Percentiles rank a stretch among this genome's conserved stretches.
Conservation (phyloP, 108 stramenopile species). For the Parmales sp. region DNA sequence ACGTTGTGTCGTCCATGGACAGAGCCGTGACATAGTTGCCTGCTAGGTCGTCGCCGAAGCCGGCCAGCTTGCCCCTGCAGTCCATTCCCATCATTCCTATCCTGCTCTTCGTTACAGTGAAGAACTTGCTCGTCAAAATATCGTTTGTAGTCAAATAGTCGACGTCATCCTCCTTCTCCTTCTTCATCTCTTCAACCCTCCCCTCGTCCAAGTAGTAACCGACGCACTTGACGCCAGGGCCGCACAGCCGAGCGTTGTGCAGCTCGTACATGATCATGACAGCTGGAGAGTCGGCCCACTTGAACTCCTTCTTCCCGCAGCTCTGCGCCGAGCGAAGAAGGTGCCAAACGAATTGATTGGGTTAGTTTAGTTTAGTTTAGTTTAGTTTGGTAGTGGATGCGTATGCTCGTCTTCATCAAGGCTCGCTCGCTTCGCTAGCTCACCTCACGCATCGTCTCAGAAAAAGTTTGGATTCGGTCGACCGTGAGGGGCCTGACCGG, state of each 20-base stretch:
- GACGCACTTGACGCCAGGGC: not conserved
- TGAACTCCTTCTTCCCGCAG: constrained; percentile 1
- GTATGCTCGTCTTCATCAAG: no score
- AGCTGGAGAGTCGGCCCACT: not conserved
- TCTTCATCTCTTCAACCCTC: not conserved
- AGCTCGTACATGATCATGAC: not conserved
- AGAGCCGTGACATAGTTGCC: constrained; percentile 15
- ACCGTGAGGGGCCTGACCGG: no score
- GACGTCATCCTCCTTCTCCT: not conserved
- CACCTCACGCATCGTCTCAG: constrained; percentile 3
- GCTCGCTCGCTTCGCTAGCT: no score
- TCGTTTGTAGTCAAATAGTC: constrained; percentile 15
- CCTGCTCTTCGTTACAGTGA: not conserved
- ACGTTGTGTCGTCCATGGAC: not conserved
- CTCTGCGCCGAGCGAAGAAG: no score
- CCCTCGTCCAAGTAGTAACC: not conserved
- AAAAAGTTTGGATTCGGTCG: not conserved
- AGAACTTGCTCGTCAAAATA: constrained; percentile 3
- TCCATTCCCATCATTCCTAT: constrained; percentile 15
- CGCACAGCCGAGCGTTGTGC: not conserved
- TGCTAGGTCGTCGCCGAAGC: constrained; percentile 8
- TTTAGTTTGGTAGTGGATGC: no score
- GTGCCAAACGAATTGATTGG: no score
- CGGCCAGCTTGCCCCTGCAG: constrained; percentile 5
- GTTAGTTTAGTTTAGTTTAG: no score